Evolutionary conservation across 2,329 filamentous ascomycete genomes (phyloP).

Genomic region (Apiospora sp.): DNA sequence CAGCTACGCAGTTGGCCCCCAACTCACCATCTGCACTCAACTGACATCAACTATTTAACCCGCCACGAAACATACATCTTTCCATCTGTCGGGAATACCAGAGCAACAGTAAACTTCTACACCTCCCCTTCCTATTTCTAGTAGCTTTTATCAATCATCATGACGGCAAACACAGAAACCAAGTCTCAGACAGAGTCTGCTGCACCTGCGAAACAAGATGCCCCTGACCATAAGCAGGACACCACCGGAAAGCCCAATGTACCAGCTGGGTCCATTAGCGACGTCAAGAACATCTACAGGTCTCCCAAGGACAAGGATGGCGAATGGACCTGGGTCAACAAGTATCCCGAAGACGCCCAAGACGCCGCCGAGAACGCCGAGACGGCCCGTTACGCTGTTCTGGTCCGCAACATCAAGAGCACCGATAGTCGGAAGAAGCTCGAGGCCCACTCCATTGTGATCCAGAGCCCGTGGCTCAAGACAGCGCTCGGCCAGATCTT

Average conservation of each 20-base stretch:
- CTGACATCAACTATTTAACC: background rate
- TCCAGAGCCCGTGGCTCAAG: conserved; percentile 70
- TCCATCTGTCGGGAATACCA: background rate
- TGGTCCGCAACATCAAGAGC: conserved; percentile 56
- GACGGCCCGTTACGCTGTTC: conserved; percentile 58
- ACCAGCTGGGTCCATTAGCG: background rate
- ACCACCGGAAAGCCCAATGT: background rate
- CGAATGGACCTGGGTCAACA: conserved; percentile 46
- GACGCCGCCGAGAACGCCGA: conserved; percentile 58
- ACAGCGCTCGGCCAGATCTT: conserved; percentile 62
- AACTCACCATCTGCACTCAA: background rate
- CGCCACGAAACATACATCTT: background rate
- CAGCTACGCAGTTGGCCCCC: background rate
- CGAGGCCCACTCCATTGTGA: conserved; percentile 62
- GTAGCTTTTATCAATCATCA: background rate
- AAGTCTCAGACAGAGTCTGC: background rate
- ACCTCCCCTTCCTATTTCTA: background rate
- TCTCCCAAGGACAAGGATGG: conserved; percentile 41
- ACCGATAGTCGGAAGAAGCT: conserved; percentile 59
- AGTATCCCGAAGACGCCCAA: conserved; percentile 51
- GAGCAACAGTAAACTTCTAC: background rate
- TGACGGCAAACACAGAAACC: background rate
- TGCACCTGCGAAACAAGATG: background rate
- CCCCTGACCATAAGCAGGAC: background rate
- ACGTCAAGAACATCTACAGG: conserved; percentile 39